Evolutionary conservation across 805 yeast species (phyloP), one percentile per base, ranked within the genome.

Genomic region (Myxozyma geophila): DNA sequence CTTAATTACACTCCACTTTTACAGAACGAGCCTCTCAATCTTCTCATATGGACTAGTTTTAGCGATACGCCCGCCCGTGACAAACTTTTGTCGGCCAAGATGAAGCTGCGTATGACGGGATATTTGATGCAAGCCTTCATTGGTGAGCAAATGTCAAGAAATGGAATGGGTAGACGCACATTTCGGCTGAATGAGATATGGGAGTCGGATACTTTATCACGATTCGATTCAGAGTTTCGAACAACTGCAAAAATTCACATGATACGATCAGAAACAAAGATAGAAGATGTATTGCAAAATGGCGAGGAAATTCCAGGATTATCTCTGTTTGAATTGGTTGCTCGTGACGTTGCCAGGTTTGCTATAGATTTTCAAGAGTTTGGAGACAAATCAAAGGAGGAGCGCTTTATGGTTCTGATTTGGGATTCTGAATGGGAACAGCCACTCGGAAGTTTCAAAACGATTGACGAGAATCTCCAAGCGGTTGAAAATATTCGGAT

Each of bases 71-170:
- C 79, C 39, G 95, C 89, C 68, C 87, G 87, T 1, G 86, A 89
- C 65, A 84, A 80, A 13, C 70, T 92, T 23, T 86, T 86, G n/a
- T 74, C 86, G 5, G 97, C 97, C 0, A 77, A 89, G 19, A 80
- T 79, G 67, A 90, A 90, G 73, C 74, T 93, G 67, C 84, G 95
- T 70, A 84, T 91, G 64, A 97, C 90, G 2, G 96, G 89, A 4
- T 81, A 96, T 70, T 75, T 92, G 75, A 90, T 90, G 96, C 93
- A 90, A 71, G 96, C 97, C 0, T 92, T 83, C 74, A 92, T 98
- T 0, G 86, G 85, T 70, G 98, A 92, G 70, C 97, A 92, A 73
- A 90, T 93, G 96, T 75, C 85, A 58, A 78, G 87, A 46, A 82
- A 84, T 52, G 92, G 95, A 0, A 83, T 90, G 72, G 96, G 97